A percentile compares a stretch with the other conserved stretches of the same genome.
These are phyloP conservation scores for Kluyveromyces aestuarii DNA, from an alignment of 805 yeast genomes.

Conservation along the genomic window DNA sequence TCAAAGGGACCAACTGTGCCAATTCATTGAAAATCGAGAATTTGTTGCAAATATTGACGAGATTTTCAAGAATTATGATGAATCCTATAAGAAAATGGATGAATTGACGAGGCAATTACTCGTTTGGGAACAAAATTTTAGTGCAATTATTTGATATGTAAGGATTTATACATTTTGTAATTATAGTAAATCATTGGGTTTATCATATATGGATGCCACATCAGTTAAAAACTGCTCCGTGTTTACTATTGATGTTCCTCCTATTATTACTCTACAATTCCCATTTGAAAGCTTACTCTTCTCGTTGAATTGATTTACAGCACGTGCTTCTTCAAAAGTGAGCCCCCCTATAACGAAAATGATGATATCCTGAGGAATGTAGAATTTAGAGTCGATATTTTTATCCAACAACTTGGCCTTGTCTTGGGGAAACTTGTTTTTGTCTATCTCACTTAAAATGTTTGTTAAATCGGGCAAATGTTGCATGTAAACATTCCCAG, in stretches of 20 bases:
- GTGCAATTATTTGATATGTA: constrained; percentile 2
- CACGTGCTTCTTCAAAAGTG: constrained; percentile 85
- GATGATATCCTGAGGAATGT: constrained; percentile 51
- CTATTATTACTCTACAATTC: constrained; percentile 63
- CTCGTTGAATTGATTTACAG: constrained; percentile 61
- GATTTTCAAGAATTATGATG: constrained; percentile 43
- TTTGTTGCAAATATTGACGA: constrained; percentile 32
- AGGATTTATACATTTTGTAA: constrained; percentile 21
- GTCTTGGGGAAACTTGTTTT: constrained; percentile 27
- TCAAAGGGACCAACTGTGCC: constrained; percentile 42
- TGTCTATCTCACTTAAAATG: constrained; percentile 27
- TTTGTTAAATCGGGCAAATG: constrained; percentile 61
- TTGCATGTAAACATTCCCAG: constrained; percentile 81
- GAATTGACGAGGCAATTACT: constrained; percentile 60
- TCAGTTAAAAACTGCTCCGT: constrained; percentile 27
- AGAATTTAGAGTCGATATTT: constrained; percentile 12
- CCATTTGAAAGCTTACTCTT: constrained; percentile 32
- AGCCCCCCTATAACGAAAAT: constrained; percentile 78
- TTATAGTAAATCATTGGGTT: constrained; percentile 10
- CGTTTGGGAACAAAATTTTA: constrained; percentile 68
- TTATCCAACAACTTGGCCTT: constrained; percentile 26
- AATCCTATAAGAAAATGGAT: constrained; percentile 61
- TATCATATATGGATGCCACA: constrained; percentile 20
- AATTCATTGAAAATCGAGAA: constrained; percentile 35
- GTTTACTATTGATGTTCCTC: constrained; percentile 60